Evolutionary conservation across 768 basidiomycete species (phyloP).

Genomic region (Boletus rubropictus): DNA sequence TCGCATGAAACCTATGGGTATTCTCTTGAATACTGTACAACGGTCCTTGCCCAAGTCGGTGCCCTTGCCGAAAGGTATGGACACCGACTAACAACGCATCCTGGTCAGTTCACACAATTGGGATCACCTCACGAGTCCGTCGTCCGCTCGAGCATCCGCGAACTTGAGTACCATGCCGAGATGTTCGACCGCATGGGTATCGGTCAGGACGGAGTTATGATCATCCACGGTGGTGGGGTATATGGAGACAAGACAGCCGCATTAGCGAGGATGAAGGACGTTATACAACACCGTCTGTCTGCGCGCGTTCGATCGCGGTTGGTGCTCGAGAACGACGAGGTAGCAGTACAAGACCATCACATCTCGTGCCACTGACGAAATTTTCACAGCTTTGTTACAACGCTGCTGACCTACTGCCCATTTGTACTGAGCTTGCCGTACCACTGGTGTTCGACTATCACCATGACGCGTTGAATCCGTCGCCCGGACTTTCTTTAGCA

Average conservation of each 20-base stretch:
- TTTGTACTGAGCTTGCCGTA: slow-evolving; percentile 79
- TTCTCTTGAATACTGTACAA: slow-evolving; percentile 65
- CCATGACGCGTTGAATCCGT: slow-evolving; percentile 68
- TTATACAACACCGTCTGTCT: slow-evolving; percentile 54
- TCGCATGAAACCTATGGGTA: slow-evolving; percentile 80
- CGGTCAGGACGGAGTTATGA: slow-evolving; percentile 81
- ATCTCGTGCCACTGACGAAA: neutral
- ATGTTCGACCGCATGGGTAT: slow-evolving; percentile 83
- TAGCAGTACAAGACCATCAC: slow-evolving; percentile 18
- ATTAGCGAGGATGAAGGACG: slow-evolving; percentile 65
- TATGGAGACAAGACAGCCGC: slow-evolving; percentile 77
- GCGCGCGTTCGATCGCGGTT: slow-evolving; percentile 63
- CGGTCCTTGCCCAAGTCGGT: slow-evolving; percentile 52
- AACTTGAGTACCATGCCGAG: slow-evolving; percentile 82
- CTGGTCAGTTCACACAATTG: slow-evolving; percentile 81
- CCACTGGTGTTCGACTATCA: slow-evolving; percentile 77
- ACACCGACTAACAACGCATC: slow-evolving; percentile 81
- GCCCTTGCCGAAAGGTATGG: slow-evolving; percentile 62
- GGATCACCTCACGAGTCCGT: slow-evolving; percentile 76
- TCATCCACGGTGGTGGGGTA: slow-evolving; percentile 81
- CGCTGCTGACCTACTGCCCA: slow-evolving; percentile 79
- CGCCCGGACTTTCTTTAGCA: slow-evolving; percentile 47
- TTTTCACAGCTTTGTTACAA: slow-evolving; percentile 66
- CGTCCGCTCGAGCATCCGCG: slow-evolving; percentile 68
- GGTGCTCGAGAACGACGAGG: slow-evolving; percentile 95